These are phyloP conservation scores for Coemansia furcata DNA, from an alignment of 192 early-diverging fungal genomes.

Conservation along the genomic window DNA sequence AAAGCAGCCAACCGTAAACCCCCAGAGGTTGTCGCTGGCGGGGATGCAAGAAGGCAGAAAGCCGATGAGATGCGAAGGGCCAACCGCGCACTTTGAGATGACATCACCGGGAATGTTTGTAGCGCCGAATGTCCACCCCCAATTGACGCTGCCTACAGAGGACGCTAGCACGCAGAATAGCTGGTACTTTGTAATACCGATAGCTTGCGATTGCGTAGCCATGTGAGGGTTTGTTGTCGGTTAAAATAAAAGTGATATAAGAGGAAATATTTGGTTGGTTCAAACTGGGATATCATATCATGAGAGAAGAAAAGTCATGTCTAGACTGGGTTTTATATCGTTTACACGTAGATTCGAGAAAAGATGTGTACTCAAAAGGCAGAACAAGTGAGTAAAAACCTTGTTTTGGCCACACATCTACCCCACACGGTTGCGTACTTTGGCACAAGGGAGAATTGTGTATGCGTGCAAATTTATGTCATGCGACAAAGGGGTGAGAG, in stretches of 20 bases:
- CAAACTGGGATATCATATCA: no score
- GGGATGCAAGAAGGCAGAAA: conserved; percentile 39
- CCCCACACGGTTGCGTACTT: background rate
- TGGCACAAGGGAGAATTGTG: background rate
- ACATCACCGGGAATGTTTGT: conserved; percentile 56
- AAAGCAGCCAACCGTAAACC: conserved; percentile 53
- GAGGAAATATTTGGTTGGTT: background rate
- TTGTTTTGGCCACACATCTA: conserved; percentile 1
- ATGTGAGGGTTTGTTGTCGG: background rate
- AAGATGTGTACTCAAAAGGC: background rate
- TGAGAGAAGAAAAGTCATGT: background rate
- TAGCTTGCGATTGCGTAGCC: conserved; percentile 11
- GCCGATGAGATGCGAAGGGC: conserved; percentile 15
- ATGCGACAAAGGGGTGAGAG: background rate
- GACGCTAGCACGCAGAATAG: conserved; percentile 41
- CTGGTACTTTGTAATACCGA: conserved; percentile 51
- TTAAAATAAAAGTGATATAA: background rate
- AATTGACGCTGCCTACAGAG: conserved; percentile 39
- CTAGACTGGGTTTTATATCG: background rate
- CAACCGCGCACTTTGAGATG: conserved; percentile 46
- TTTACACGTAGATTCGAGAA: background rate
- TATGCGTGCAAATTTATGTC: background rate
- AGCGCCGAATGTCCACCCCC: conserved; percentile 52
- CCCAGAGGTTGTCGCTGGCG: conserved; percentile 45
- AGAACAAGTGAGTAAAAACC: background rate